These are phyloP conservation scores for Cercospora beticola DNA, from an alignment of 2,329 filamentous ascomycete genomes.

Conservation along the genomic window DNA sequence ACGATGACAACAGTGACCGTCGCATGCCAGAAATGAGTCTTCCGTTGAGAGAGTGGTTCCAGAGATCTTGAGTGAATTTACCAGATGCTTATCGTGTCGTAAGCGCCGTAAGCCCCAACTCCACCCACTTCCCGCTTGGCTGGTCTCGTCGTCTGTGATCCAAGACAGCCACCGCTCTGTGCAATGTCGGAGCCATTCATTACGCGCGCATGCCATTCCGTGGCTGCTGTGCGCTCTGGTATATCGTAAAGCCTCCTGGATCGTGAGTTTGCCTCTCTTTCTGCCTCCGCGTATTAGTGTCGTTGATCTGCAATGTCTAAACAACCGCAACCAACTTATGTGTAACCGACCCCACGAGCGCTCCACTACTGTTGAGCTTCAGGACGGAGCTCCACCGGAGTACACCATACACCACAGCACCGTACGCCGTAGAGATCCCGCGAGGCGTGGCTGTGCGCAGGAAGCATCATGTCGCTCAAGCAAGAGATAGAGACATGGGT, in stretches of 20 bases:
- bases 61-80: not conserved
- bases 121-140: slow-evolving; percentile 11
- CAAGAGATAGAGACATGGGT: slow-evolving; percentile 99
- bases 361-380: slow-evolving; percentile 12
- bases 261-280: slow-evolving; percentile 22
- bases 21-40: not conserved
- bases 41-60: not conserved
- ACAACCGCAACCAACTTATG: slow-evolving; percentile 14
- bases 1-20: not conserved
- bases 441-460: not conserved
- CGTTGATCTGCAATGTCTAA: slow-evolving; percentile 25
- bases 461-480: slow-evolving; percentile 50
- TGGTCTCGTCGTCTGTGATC: slow-evolving; percentile 13
- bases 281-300: slow-evolving; percentile 6
- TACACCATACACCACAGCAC: slow-evolving; percentile 7
- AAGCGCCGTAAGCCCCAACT: not conserved
- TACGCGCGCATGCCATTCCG: slow-evolving; percentile 24
- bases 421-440: slow-evolving; percentile 4
- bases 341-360: slow-evolving; percentile 19
- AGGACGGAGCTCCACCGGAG: slow-evolving; percentile 20
- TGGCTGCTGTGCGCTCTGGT: slow-evolving; percentile 13
- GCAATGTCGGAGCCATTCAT: slow-evolving; percentile 27
- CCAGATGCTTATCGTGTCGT: not conserved
- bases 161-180: slow-evolving; percentile 20
- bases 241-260: slow-evolving; percentile 20